These are phyloP conservation scores for Psilocybe cubensis DNA, from an alignment of 768 basidiomycete genomes.

Conservation along the genomic window DNA sequence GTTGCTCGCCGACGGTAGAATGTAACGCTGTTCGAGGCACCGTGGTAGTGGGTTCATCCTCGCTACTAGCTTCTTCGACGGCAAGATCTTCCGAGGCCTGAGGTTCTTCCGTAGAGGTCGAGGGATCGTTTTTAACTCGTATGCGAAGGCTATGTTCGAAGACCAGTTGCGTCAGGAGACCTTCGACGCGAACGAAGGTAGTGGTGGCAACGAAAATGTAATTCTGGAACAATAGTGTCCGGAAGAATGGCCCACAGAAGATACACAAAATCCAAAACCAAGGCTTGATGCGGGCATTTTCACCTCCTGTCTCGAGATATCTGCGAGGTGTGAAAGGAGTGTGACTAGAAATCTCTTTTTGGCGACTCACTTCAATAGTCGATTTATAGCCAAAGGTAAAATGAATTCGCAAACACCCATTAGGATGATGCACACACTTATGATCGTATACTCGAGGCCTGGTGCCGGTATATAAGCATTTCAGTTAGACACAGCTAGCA, in stretches of 20 bases:
- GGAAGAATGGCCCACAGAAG: constrained; percentile 41
- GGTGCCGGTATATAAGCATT: neutral
- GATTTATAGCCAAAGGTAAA: constrained; percentile 12
- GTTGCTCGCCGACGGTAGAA: neutral
- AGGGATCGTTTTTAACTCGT: constrained; percentile 37
- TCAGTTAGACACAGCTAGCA: neutral
- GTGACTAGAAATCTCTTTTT: no score
- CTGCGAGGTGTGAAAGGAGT: constrained; percentile 26
- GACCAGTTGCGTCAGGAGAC: constrained; percentile 41
- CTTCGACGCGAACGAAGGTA: constrained; percentile 44
- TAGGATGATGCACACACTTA: neutral
- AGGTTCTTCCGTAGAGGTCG: constrained; percentile 1
- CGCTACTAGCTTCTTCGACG: neutral
- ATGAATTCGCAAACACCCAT: neutral
- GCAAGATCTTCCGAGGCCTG: neutral
- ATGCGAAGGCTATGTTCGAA: constrained; percentile 57
- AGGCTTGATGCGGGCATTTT: constrained; percentile 52
- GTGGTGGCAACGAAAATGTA: constrained; percentile 53
- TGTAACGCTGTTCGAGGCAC: neutral
- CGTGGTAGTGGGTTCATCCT: neutral
- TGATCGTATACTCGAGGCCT: constrained; percentile 28
- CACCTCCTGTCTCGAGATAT: constrained; percentile 58
- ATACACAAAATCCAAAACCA: constrained; percentile 63
- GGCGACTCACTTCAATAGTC: constrained; percentile 5
- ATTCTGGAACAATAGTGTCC: constrained; percentile 50